Percentiles rank a stretch among this genome's conserved stretches.
These are phyloP conservation scores for Quercus phellos DNA, from an alignment of 331 rosid species.

Conservation along the genomic window DNA sequence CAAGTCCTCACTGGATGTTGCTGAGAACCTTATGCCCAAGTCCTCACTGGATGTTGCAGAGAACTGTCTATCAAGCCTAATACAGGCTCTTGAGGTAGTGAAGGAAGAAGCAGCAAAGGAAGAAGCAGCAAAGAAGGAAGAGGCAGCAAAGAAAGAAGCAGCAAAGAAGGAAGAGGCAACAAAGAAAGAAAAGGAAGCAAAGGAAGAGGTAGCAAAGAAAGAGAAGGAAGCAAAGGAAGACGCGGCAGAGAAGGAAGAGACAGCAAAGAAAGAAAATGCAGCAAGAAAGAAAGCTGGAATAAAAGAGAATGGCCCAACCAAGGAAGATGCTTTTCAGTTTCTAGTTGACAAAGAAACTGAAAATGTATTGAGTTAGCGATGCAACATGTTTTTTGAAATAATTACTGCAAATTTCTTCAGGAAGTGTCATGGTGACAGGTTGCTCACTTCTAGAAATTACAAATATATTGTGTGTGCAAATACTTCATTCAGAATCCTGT, in stretches of 20 bases:
- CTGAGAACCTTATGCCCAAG: conserved; percentile 81
- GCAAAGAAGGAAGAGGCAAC: conserved; percentile 14
- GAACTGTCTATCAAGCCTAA: conserved; percentile 49
- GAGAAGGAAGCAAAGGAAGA: conserved; percentile 27
- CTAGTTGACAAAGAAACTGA: conserved; percentile 19
- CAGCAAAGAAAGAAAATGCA: conserved; percentile 10
- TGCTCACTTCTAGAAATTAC: not conserved
- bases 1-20: conserved; percentile 63
- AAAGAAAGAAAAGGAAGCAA: conserved; percentile 23
- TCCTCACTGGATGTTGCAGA: conserved; percentile 58
- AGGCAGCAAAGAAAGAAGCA: conserved; percentile 24
- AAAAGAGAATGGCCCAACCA: conserved; percentile 18
- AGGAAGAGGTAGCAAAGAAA: conserved; percentile 7
- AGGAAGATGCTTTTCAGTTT: conserved; percentile 20
- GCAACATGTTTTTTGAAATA: not conserved
- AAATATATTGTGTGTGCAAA: not conserved
- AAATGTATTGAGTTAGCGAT: conserved; percentile 13
- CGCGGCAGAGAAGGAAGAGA: conserved; percentile 25
- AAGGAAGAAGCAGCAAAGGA: conserved; percentile 13
- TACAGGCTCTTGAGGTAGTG: conserved; percentile 53
- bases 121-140: not conserved
- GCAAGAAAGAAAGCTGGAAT: conserved; percentile 14
- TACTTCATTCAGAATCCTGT: not conserved
- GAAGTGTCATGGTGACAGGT: conserved; percentile 1
- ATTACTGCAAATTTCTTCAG: conserved; percentile 2